Evolutionary conservation across 139 green algal species (phyloP).

Genomic region (Microglena sp.): DNA sequence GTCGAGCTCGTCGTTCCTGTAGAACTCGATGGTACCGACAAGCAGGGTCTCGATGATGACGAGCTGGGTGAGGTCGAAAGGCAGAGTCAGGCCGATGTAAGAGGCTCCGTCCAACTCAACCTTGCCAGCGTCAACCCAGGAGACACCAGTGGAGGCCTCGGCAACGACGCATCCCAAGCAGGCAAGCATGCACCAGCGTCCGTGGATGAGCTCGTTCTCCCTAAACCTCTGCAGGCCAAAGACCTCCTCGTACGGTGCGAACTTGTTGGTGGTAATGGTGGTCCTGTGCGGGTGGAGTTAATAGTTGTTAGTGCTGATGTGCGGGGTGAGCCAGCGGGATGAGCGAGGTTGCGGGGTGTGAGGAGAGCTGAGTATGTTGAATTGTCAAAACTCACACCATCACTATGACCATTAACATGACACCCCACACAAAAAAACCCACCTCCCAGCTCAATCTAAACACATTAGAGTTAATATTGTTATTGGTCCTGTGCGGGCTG

Average conservation of each 20-base stretch:
- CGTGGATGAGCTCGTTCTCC: constrained; percentile 91
- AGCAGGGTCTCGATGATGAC: constrained; percentile 75
- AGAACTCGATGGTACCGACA: constrained; percentile 82
- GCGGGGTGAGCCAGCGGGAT: too few species aligned
- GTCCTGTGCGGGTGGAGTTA: too few species aligned
- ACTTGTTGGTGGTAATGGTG: neutral
- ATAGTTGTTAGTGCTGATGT: too few species aligned
- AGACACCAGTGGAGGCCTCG: constrained; percentile 71
- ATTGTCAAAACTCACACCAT: too few species aligned
- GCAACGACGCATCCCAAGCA: constrained; percentile 65
- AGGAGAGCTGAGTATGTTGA: too few species aligned
- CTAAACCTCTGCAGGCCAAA: constrained; percentile 92
- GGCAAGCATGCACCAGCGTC: constrained; percentile 92
- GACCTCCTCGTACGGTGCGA: constrained; percentile 55
- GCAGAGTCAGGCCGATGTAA: constrained; percentile 74
- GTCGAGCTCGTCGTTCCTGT: constrained; percentile 79
- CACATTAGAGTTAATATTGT: too few species aligned
- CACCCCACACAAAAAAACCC: too few species aligned
- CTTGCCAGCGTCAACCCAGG: constrained; percentile 75
- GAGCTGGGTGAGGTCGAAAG: constrained; percentile 78
- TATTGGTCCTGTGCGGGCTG: too few species aligned
- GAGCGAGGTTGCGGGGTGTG: too few species aligned
- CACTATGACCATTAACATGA: too few species aligned
- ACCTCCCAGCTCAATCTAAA: too few species aligned
- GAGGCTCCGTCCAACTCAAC: constrained; percentile 67